These are phyloP conservation scores for Chlorella sp. DNA, from an alignment of 139 green algal species.

Conservation along the genomic window DNA sequence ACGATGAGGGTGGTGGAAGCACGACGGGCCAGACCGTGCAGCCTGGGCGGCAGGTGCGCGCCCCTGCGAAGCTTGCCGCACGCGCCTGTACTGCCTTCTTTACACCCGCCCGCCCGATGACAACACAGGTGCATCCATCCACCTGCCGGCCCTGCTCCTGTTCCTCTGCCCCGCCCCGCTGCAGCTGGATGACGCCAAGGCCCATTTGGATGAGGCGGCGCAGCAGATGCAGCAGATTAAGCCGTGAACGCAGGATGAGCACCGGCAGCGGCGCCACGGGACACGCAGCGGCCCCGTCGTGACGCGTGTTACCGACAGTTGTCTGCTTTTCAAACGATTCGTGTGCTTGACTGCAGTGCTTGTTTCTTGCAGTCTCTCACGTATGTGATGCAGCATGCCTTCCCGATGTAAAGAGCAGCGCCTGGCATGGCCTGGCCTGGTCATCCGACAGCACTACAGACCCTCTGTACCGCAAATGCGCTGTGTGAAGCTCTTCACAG, in stretches of 20 bases:
- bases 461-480: too few species aligned
- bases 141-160: too few species aligned
- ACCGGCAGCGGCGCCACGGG: not conserved
- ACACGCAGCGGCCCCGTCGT: too few species aligned
- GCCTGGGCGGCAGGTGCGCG: too few species aligned
- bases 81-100: not conserved
- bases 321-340: not conserved
- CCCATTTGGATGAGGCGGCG: not conserved
- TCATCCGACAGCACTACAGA: too few species aligned
- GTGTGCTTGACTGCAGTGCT: not conserved
- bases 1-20: too few species aligned
- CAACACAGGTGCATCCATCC: not conserved
- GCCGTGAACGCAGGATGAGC: not conserved
- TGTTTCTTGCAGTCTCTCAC: not conserved
- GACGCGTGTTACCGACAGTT: not conserved
- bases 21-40: too few species aligned
- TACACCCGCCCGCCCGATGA: not conserved
- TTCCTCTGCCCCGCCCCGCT: not conserved
- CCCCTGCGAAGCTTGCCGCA: too few species aligned
- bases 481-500: too few species aligned
- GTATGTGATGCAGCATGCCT: too few species aligned
- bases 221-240: not conserved
- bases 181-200: not conserved
- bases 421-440: too few species aligned
- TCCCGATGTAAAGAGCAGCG: too few species aligned